Evolutionary conservation across 2,329 filamentous ascomycete genomes (phyloP).

Genomic region (Metarhizium humberi): DNA sequence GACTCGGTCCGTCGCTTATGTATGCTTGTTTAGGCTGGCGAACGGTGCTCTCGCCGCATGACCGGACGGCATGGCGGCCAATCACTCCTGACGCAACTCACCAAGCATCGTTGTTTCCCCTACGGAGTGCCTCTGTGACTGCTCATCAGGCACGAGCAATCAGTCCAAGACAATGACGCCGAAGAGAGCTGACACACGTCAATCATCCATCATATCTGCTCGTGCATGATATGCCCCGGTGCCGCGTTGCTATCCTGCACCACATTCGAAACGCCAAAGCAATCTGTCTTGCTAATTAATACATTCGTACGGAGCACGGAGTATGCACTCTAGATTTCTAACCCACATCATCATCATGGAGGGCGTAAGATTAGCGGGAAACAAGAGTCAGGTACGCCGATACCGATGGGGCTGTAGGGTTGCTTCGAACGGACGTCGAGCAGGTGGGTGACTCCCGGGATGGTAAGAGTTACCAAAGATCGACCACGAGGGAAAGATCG

Average conservation of each 20-base stretch:
- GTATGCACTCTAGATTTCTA: neutral
- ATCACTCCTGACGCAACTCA: too few species aligned
- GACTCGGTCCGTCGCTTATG: neutral
- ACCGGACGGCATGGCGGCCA: too few species aligned
- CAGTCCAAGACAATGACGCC: too few species aligned
- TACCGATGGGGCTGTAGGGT: neutral
- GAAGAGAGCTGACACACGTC: too few species aligned
- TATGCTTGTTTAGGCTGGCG: neutral
- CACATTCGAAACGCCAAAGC: neutral
- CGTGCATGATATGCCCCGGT: too few species aligned
- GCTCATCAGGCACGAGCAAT: too few species aligned
- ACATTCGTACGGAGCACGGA: too few species aligned
- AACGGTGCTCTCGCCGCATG: neutral
- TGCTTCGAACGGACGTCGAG: neutral
- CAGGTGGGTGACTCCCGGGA: neutral
- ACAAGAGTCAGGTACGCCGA: neutral
- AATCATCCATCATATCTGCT: too few species aligned
- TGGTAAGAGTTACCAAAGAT: neutral
- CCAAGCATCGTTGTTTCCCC: too few species aligned
- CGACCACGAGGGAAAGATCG: slow-evolving; percentile 3
- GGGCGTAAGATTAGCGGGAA: neutral
- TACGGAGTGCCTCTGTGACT: too few species aligned
- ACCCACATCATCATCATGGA: neutral
- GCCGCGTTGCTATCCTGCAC: neutral
- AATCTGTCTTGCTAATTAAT: too few species aligned